These are phyloP conservation scores for Wolfiporia cocos DNA, from an alignment of 1,284 basidiomycete genomes.

Conservation along the genomic window DNA sequence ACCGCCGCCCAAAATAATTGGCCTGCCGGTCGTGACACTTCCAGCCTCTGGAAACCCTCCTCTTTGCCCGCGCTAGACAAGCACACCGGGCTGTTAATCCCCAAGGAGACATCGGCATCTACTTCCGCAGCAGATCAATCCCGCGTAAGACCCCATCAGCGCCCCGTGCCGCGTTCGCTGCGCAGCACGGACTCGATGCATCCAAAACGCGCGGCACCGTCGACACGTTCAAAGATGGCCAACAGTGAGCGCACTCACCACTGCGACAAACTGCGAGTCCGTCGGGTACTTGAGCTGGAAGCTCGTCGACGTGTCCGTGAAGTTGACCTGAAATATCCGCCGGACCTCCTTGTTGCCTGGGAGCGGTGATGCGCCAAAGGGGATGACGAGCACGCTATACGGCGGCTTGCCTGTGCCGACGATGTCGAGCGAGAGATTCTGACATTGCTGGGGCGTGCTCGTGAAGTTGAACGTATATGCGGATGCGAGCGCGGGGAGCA, in stretches of 20 bases:
- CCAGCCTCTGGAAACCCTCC: too few relatives aligned
- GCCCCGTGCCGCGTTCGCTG: too few relatives aligned
- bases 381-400: constrained; percentile 60
- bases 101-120: too few relatives aligned
- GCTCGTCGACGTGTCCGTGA: constrained; percentile 38
- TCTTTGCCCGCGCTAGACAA: too few relatives aligned
- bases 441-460: constrained; percentile 54
- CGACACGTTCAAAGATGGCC: not conserved
- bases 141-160: too few relatives aligned
- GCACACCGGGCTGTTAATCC: too few relatives aligned
- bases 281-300: constrained; percentile 63
- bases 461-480: constrained; percentile 63
- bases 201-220: not conserved
- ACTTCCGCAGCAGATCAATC: too few relatives aligned
- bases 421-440: constrained; percentile 50
- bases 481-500: constrained; percentile 18
- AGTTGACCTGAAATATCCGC: constrained; percentile 49
- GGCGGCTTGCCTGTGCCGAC: constrained; percentile 52
- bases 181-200: too few relatives aligned
- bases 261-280: constrained; percentile 66
- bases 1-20: too few relatives aligned
- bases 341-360: constrained; percentile 58
- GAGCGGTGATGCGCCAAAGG: constrained; percentile 57
- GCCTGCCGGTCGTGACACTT: too few relatives aligned
- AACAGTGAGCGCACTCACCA: constrained; percentile 42